Evolutionary conservation across 495 filamentous ascomycete genomes (phyloP).

Genomic region (Penicillium canescens): DNA sequence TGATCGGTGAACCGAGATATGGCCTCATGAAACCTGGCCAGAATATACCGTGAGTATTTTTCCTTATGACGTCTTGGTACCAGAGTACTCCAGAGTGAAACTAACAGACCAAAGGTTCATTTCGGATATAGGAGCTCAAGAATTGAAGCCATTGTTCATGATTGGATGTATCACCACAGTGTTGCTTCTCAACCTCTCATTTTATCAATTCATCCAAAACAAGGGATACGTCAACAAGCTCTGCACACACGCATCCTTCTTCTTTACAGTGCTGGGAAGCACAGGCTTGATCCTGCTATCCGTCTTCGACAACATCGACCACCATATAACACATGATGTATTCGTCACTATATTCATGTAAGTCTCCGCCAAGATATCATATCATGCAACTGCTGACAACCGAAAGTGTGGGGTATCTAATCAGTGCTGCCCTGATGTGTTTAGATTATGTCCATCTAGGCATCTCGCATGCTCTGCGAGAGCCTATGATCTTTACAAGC

Average conservation of each 20-base stretch:
- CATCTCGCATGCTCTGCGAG: conserved; percentile 7
- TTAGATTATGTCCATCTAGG: conserved; percentile 20
- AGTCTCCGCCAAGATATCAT: not conserved
- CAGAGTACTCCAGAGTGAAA: not conserved
- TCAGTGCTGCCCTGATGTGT: conserved; percentile 19
- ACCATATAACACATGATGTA: conserved; percentile 15
- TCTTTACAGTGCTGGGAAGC: conserved; percentile 18
- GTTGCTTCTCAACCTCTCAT: conserved; percentile 18
- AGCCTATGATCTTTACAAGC: conserved; percentile 19
- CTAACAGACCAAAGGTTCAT: conserved; percentile 16
- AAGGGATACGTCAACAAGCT: conserved; percentile 17
- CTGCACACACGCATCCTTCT: conserved; percentile 16
- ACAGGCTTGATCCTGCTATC: conserved; percentile 17
- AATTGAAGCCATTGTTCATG: conserved; percentile 21
- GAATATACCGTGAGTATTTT: conserved; percentile 18
- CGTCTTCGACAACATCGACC: conserved; percentile 20
- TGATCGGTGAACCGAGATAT: conserved; percentile 18
- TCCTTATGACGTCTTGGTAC: not conserved
- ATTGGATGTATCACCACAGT: conserved; percentile 17
- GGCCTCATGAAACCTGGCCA: conserved; percentile 22
- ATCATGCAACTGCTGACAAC: conserved; percentile 1
- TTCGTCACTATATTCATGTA: conserved; percentile 22
- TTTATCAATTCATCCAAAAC: conserved; percentile 19
- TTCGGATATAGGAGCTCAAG: conserved; percentile 20
- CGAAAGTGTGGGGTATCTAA: conserved; percentile 14